phyloP scores from a whole-genome alignment of 805 yeast genomes.

The Scheffersomyces ergatensis region DNA sequence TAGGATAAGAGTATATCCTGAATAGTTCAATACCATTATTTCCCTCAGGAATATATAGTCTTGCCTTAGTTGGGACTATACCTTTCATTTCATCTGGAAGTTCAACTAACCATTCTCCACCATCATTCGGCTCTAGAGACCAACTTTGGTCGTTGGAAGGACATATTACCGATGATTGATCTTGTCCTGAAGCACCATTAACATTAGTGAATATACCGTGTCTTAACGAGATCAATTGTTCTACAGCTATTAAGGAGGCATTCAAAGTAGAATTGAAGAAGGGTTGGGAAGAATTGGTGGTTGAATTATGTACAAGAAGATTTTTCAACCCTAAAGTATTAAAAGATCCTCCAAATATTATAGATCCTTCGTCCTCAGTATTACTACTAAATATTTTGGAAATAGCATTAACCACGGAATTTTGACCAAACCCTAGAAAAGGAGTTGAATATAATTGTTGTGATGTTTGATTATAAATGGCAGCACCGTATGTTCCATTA shows the following conservation, averaged over 20 bases:
- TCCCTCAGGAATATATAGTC: slow-evolving; percentile 63
- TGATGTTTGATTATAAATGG: slow-evolving; percentile 55
- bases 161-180: slow-evolving; percentile 48
- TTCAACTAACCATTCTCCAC: slow-evolving; percentile 66
- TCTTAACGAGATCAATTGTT: slow-evolving; percentile 59
- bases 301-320: slow-evolving; percentile 37
- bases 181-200: slow-evolving; percentile 31
- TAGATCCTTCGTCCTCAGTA: slow-evolving; percentile 29
- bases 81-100: slow-evolving; percentile 50
- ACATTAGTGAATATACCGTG: slow-evolving; percentile 53
- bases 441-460: slow-evolving; percentile 47
- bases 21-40: slow-evolving; percentile 58
- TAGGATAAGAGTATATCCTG: slow-evolving; percentile 73
- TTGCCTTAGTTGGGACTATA: slow-evolving; percentile 64
- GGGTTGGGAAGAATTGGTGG: slow-evolving; percentile 20
- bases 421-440: slow-evolving; percentile 73
- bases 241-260: slow-evolving; percentile 47
- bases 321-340: slow-evolving; percentile 53
- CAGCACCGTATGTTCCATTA: slow-evolving; percentile 54
- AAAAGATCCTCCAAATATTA: slow-evolving; percentile 82
- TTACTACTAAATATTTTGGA: slow-evolving; percentile 37
- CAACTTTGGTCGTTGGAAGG: slow-evolving; percentile 55
- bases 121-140: slow-evolving; percentile 44
- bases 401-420: slow-evolving; percentile 63
- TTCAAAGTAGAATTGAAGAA: slow-evolving; percentile 28